phyloP scores from a whole-genome alignment of 23 red algal genomes.

The Rhodosorus marinus region DNA sequence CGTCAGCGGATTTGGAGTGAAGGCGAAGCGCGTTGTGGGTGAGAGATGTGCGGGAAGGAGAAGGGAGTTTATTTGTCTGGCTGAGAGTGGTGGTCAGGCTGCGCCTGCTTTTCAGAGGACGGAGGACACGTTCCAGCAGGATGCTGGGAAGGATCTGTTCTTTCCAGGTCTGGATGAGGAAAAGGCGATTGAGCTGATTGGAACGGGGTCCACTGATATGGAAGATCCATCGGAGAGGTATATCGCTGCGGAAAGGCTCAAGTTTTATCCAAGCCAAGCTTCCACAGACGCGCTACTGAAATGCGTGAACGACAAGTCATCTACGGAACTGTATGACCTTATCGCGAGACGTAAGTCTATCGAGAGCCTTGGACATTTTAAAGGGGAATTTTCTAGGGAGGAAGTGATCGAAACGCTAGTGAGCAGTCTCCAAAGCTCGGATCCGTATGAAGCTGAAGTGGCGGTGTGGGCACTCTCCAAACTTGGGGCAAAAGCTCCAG shows the following conservation, averaged over 20 bases:
- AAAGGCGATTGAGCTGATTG: slow-evolving; percentile 8
- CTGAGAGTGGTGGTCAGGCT: no score
- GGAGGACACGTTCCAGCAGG: slow-evolving; percentile 27
- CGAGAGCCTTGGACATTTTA: slow-evolving; percentile 38
- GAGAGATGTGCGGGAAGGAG: no score
- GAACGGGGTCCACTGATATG: slow-evolving; percentile 8
- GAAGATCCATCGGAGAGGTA: slow-evolving; percentile 16
- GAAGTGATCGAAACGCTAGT: slow-evolving; percentile 10
- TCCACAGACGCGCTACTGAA: slow-evolving; percentile 20
- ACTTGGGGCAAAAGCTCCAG: not conserved
- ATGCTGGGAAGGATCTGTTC: slow-evolving; percentile 43
- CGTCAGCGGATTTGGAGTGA: no score
- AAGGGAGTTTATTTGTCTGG: no score
- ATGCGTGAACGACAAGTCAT: slow-evolving; percentile 5
- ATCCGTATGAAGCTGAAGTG: slow-evolving; percentile 33
- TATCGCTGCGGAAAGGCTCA: slow-evolving; percentile 55
- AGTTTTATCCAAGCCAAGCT: slow-evolving; percentile 29
- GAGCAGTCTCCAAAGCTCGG: slow-evolving; percentile 6
- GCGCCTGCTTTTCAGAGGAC: no score
- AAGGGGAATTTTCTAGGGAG: not conserved
- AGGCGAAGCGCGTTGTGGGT: no score
- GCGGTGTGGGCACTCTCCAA: slow-evolving; percentile 31
- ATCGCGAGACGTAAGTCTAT: slow-evolving; percentile 39
- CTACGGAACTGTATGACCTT: slow-evolving; percentile 15
- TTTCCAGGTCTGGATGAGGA: slow-evolving; percentile 44